Conservation (phyloP, 2,329 filamentous ascomycete species). For the Aspergillus ibericus region DNA sequence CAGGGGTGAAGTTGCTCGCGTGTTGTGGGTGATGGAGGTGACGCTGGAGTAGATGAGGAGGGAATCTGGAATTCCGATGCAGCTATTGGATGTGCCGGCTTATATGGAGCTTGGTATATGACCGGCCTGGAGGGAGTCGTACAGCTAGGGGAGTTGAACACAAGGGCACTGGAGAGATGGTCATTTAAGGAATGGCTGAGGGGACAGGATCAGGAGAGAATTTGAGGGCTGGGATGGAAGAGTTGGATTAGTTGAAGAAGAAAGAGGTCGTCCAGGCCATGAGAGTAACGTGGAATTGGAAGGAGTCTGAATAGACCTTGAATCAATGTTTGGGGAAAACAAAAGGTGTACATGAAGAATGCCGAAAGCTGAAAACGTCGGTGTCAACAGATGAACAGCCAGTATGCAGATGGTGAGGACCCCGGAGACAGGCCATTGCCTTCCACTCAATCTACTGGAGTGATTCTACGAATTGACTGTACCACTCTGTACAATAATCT, state of each 20-base stretch:
- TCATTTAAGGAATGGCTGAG: conserved; percentile 24
- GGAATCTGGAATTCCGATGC: conserved; percentile 22
- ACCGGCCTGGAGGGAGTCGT: conserved; percentile 42
- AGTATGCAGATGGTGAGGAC: too few species aligned
- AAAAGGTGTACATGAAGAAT: too few species aligned
- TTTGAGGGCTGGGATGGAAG: conserved; percentile 2
- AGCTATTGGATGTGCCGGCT: conserved; percentile 39
- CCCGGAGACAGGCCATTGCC: too few species aligned
- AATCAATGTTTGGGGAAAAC: too few species aligned
- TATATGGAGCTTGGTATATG: conserved; percentile 46
- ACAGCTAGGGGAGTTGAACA: conserved; percentile 40
- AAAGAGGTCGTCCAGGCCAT: too few species aligned
- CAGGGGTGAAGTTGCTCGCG: conserved; percentile 47
- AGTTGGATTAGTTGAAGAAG: not conserved
- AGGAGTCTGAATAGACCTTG: not conserved
- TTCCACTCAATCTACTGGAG: too few species aligned
- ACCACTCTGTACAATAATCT: too few species aligned
- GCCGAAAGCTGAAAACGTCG: too few species aligned
- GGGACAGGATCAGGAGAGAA: conserved; percentile 21
- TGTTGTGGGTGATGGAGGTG: conserved; percentile 42
- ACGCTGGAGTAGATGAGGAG: conserved; percentile 35
- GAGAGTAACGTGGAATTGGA: not conserved
- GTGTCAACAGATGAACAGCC: too few species aligned
- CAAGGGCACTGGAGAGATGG: not conserved
- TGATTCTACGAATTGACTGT: too few species aligned